Conservation (phyloP, 139 green algal genomes). For the Tetradesmus lagerheimii region DNA sequence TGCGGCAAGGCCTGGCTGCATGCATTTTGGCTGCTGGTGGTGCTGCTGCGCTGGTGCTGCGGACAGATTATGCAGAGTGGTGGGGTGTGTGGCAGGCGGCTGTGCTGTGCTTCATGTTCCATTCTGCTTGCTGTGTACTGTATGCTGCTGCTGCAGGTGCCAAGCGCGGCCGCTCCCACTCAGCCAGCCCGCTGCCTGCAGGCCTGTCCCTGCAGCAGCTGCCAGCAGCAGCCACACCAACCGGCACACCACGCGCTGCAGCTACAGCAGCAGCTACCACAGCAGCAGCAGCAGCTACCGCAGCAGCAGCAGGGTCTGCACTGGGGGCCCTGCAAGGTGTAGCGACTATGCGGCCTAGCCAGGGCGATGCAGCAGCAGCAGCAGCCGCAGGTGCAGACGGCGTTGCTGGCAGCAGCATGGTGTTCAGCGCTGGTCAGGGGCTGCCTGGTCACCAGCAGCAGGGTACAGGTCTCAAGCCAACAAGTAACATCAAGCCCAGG, state of each 20-base stretch:
- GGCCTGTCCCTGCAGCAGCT: neutral
- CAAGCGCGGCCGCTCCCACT: neutral
- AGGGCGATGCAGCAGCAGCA: neutral
- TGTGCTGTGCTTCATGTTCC: no score
- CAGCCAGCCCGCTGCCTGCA: conserved; percentile 18
- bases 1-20: neutral
- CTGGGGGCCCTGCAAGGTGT: neutral
- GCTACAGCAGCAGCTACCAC: neutral
- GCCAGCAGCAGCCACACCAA: conserved; percentile 1
- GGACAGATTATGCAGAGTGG: neutral
- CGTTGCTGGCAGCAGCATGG: neutral
- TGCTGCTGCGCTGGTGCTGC: neutral
- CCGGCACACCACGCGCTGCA: conserved; percentile 13
- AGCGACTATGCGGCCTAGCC: neutral
- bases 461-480: neutral
- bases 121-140: no score
- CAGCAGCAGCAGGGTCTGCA: conserved; percentile 1
- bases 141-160: neutral
- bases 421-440: neutral
- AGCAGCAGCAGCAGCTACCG: neutral
- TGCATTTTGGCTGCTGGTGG: neutral
- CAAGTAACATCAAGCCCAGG: neutral
- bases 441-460: conserved; percentile 18
- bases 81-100: no score
- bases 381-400: neutral